These are phyloP conservation scores for Cicer arietinum DNA, from an alignment of 306 rosid genomes.

Conservation along the genomic window DNA sequence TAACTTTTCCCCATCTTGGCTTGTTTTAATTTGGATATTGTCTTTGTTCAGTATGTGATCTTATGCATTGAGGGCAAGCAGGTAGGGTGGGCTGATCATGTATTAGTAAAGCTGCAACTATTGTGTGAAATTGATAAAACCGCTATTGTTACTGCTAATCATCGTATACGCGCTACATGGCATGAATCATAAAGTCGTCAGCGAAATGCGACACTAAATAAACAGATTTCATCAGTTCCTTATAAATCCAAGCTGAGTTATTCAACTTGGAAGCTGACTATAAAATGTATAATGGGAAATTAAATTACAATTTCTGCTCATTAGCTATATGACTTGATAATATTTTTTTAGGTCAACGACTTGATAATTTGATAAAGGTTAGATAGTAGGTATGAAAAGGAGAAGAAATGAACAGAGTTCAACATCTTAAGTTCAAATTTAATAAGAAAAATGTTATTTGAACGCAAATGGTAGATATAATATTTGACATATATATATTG, in stretches of 20 bases:
- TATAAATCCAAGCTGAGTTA: background rate
- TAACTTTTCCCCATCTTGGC: slow-evolving; percentile 18
- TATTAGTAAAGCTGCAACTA: background rate
- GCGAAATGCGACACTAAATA: slow-evolving; percentile 3
- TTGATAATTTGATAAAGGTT: slow-evolving; percentile 23
- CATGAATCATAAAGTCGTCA: slow-evolving; percentile 6
- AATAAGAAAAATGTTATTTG: no score
- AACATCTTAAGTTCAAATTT: background rate
- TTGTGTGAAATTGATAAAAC: background rate
- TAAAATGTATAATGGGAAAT: slow-evolving; percentile 11
- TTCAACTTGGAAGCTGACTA: slow-evolving; percentile 3
- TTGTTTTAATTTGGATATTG: slow-evolving; percentile 18
- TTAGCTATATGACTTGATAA: background rate
- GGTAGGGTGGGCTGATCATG: background rate
- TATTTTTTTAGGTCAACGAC: background rate
- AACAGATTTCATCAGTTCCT: background rate
- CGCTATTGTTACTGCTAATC: background rate
- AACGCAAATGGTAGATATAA: no score
- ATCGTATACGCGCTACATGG: background rate
- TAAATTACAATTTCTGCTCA: background rate
- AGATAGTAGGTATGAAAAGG: background rate
- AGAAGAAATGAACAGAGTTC: background rate
- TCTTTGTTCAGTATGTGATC: background rate
- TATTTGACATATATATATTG: no score
- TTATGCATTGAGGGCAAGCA: background rate